Evolutionary conservation across 2,329 filamentous ascomycete genomes (phyloP), one percentile per base, ranked within the genome.

Genomic region (Allantophomopsis lycopodina): DNA sequence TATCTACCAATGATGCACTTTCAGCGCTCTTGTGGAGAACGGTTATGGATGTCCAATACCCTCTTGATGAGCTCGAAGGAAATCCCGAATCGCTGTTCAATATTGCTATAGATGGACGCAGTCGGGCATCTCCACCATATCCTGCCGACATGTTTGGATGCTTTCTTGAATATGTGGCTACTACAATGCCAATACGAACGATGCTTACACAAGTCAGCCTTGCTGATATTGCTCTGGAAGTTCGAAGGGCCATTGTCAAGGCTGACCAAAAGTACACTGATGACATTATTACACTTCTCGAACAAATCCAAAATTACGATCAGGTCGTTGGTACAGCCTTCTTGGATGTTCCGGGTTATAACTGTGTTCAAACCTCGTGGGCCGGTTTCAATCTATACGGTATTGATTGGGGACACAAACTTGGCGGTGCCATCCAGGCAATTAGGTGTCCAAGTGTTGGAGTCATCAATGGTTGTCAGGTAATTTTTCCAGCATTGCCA

Each of bases 141-240:
- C 55, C 61, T 38, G 53, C 55, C 2, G 48, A 51, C 2, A 60
- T 58, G 0, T 48, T 62, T 17, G 61, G 60, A 6, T 61, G 60
- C 40, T 62, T 60, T 40, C 50, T 63, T 10, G 59, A 58, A 33
- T 62, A 57, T 42, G 50, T 59, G 2, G 50, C 51, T 6, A 50
- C 55, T 14, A 41, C 44, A 20, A 42, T 56, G 35, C 41, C 47
- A 7, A 47, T 55, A 33, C 50, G 57, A 17, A 48, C 53, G 40
- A 57, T 60, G 40, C 48, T 59, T 12, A 41, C 43, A 3, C 37
- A 47, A n/a, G 31, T 47, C 8, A 54, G 40, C 39, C 40, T 63
- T 7, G 57, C 56, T 3, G 54, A 59, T 36, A 45, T 60, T 12
- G 60, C 61, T 1, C 39, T 54, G 14, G 40, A 48, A 17, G 53